These are phyloP conservation scores for Oryza officinalis DNA, from an alignment of 176 grass and related monocot species.

Conservation along the genomic window DNA sequence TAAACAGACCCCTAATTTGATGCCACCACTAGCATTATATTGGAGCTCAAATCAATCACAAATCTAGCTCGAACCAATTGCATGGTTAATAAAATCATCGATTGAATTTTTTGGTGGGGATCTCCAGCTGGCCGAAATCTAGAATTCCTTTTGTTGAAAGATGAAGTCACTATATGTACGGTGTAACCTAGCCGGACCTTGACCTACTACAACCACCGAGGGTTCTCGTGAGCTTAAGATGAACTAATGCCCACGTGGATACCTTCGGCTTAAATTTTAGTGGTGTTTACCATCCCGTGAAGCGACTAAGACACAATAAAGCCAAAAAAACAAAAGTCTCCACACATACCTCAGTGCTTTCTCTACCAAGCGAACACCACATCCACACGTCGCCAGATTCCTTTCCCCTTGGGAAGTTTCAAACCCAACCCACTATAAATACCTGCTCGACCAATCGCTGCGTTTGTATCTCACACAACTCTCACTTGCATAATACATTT, in stretches of 20 bases:
- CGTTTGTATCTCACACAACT: not conserved
- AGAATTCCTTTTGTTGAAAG: not conserved
- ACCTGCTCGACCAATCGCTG: not conserved
- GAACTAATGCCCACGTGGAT: not conserved
- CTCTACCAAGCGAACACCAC: not conserved
- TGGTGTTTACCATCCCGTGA: not conserved
- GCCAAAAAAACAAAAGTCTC: not conserved
- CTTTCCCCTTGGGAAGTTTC: not conserved
- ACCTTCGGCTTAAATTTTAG: not conserved
- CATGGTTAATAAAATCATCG: too few relatives aligned
- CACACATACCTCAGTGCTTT: not conserved
- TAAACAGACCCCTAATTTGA: too few relatives aligned
- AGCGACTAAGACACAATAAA: slow-evolving; percentile 10
- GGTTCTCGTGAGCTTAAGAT: not conserved
- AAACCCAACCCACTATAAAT: slow-evolving; percentile 10
- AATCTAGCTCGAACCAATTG: too few relatives aligned
- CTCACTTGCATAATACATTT: not conserved
- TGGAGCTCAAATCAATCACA: too few relatives aligned
- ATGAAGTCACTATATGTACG: not conserved
- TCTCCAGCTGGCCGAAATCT: not conserved
- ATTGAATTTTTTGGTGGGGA: too few relatives aligned
- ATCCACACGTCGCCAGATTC: not conserved
- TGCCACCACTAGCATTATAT: too few relatives aligned
- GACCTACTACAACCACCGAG: not conserved
- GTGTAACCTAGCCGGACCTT: not conserved